Conservation (phyloP, 2,329 filamentous ascomycete genomes). For the Passalora sequoiae region DNA sequence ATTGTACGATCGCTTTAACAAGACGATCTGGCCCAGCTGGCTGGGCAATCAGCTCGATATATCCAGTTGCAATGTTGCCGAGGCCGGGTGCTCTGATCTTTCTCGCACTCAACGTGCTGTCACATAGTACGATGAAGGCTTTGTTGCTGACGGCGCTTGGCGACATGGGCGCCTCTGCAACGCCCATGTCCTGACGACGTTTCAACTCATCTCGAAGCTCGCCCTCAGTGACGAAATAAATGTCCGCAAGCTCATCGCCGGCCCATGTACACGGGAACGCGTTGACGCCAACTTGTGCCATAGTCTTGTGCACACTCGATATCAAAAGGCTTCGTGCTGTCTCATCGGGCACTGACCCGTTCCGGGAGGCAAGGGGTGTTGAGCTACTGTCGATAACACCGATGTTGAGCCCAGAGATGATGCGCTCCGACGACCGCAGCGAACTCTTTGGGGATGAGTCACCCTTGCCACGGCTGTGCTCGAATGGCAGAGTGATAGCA, state of each 20-base stretch:
- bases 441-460: conserved; percentile 4
- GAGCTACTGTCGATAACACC: conserved; percentile 19
- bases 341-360: conserved; percentile 12
- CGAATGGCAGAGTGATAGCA: conserved; percentile 21
- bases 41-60: conserved; percentile 25
- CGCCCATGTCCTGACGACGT: conserved; percentile 11
- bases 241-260: conserved; percentile 18
- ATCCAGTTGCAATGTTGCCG: conserved; percentile 16
- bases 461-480: conserved; percentile 14
- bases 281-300: conserved; percentile 20
- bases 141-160: conserved; percentile 19
- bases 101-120: conserved; percentile 23
- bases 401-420: conserved; percentile 13
- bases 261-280: conserved; percentile 15
- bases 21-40: conserved; percentile 24
- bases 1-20: conserved; percentile 20
- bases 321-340: conserved; percentile 17
- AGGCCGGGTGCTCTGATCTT: conserved; percentile 19
- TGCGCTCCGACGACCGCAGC: conserved; percentile 7
- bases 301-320: conserved; percentile 18
- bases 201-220: conserved; percentile 18
- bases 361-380: conserved; percentile 11
- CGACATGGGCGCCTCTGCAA: conserved; percentile 14
- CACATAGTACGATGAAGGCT: conserved; percentile 25
- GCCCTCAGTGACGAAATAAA: conserved; percentile 23